Base-by-base conservation (phyloP, 805 yeast genomes). In the Pichia nanzhaoensis region DNA sequence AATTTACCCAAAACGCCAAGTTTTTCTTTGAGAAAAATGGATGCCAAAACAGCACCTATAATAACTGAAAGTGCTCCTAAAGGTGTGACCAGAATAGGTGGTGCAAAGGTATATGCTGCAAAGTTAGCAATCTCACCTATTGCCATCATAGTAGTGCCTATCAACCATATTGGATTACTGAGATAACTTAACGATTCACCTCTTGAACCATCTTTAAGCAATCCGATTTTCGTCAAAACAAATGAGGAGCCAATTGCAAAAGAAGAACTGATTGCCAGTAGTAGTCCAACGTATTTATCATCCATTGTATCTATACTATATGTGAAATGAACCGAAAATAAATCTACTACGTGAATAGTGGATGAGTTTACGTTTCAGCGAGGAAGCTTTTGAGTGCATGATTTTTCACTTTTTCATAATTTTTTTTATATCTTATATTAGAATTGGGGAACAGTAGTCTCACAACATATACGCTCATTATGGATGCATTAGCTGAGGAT, bases 31-130 rank as follows among this genome's bases (percentile, higher is more conserved):
- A 88, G 68, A 58, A 88, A 87, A 3, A 88, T 61, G 3, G 95
- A 83, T 1, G 96, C 96, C 51, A 88, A 69, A 6, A 88, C 87
- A 2, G 96, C 95, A 14, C 96, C 96, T 49, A 88, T 88, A 51
- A 88, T 85, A 20, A 88, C 96, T 7, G 90, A 80, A 22, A 88
- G 68, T 0, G 96, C 96, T 12, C 96, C 96, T 45, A 88, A 69
- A 5, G 96, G 96, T 4, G 96, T 88, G 35, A 88, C 96, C 54
- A 88, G 66, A 51, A 89, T 84, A 1, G 96, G 95, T 3, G 96
- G 96, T 0, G 96, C 96, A 72, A 88, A 88, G 1, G 96, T 88
- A 60, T 88, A 88, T 0, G 96, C 96, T 3, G 96, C 96, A 60
- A 88, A 88, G 60, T 88, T 88, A 47, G 96, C 95, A 34, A 88